Evolutionary conservation across 2,329 filamentous ascomycete species (phyloP), one percentile per base, ranked within the genome.

Genomic region (Huntiella decipiens): DNA sequence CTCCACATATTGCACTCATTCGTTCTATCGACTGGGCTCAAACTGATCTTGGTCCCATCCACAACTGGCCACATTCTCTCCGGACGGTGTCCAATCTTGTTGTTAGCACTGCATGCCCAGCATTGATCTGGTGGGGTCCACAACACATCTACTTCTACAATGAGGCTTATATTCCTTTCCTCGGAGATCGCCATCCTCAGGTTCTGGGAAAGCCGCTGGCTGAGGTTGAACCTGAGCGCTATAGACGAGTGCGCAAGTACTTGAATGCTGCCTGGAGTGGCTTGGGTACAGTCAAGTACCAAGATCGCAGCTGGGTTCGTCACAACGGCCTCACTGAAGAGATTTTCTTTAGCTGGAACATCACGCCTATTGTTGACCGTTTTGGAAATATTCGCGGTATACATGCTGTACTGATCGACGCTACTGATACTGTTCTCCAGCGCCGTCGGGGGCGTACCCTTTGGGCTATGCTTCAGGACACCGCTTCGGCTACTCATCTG

Each of bases 251-350:
- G 8, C 69, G 76, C 51, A 75, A 75, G 2, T 69, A 82, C 0
- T 82, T 91, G 52, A 65, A 70, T 13, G 74, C 66, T 50, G 83
- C 82, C 0, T 73, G 70, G 58, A 60, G 71, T 35, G 84, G 82
- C 0, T 77, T 86, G 61, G 79, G 82, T 1, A 85, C 78, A 0
- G 83, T 87, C 79, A 88, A 86, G 58, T 77, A 87, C 52, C 83
- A 91, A 54, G 81, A 88, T 51, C 75, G 74, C 47, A 64, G 88
- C 1, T 85, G 86, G 54, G 70, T 91, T 31, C 66, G 70, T 40
- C 73, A 83, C 5, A 73, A 74, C 51, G 73, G 76, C 1, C 84
- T 73, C 51, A 60, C 84, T 1, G 82, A 92, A 58, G 83, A 91
- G 56, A 77, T 80, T 0, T 88, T 82, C 56, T 88, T 88, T 57